These are phyloP conservation scores for Lactarius sanguifluus DNA, from an alignment of 768 basidiomycete genomes.

Conservation along the genomic window DNA sequence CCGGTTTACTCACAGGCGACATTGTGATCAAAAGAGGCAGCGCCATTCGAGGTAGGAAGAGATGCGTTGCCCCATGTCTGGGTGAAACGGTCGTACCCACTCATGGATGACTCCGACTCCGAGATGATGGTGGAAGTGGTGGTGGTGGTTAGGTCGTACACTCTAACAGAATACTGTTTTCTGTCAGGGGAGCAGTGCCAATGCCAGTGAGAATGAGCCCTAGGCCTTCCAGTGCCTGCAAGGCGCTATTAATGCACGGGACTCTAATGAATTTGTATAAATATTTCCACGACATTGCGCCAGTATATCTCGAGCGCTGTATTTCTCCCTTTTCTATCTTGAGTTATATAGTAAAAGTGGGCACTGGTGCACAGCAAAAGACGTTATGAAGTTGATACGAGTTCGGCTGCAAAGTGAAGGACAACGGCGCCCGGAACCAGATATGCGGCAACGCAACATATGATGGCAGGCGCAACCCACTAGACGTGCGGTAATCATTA, in stretches of 20 bases:
- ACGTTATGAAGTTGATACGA: background rate
- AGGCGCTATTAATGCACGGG: constrained; percentile 5
- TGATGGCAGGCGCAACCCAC: background rate
- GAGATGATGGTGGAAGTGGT: background rate
- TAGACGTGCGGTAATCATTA: background rate
- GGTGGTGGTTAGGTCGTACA: constrained; percentile 6
- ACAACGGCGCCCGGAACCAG: background rate
- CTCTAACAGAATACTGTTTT: background rate
- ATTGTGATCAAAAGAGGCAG: background rate
- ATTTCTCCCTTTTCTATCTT: background rate
- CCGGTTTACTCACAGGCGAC: background rate
- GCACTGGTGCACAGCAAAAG: background rate
- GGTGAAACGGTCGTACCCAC: background rate
- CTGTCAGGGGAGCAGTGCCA: background rate
- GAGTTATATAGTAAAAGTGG: background rate
- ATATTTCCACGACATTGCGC: background rate
- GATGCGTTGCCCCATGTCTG: background rate
- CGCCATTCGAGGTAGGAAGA: background rate
- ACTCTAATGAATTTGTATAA: background rate
- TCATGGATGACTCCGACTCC: constrained; percentile 1
- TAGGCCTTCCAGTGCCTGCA: background rate
- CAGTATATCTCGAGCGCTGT: background rate
- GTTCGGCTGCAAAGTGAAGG: background rate
- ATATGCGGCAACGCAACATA: background rate
- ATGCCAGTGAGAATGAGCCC: background rate